These are phyloP conservation scores for Chaetoceros muelleri DNA, from an alignment of 108 stramenopile species.

Conservation along the genomic window DNA sequence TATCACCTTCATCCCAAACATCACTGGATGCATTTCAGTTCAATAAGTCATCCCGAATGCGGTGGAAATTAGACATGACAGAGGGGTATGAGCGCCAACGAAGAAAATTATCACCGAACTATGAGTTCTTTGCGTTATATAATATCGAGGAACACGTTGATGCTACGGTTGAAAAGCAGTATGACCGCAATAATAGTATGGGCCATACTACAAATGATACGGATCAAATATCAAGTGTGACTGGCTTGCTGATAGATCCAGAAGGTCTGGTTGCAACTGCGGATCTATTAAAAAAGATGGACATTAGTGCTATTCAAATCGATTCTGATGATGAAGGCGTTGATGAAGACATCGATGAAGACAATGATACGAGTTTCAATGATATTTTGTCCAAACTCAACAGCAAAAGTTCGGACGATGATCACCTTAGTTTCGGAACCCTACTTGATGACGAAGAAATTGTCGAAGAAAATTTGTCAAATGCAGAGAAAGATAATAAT, in stretches of 20 bases:
- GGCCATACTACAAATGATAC: neutral
- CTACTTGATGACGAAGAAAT: slow-evolving; percentile 1
- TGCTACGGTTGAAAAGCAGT: slow-evolving; percentile 6
- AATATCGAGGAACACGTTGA: slow-evolving; percentile 65
- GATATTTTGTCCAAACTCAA: too few relatives aligned
- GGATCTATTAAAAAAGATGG: neutral
- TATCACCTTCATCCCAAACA: too few relatives aligned
- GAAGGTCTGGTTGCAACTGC: slow-evolving; percentile 8
- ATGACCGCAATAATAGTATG: slow-evolving; percentile 6
- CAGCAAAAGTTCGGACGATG: neutral
- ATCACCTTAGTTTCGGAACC: neutral
- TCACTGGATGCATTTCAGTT: too few relatives aligned
- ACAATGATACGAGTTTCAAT: neutral
- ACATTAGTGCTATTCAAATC: neutral
- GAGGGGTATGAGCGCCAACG: slow-evolving; percentile 82
- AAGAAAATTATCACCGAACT: slow-evolving; percentile 74
- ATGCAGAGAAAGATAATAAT: neutral
- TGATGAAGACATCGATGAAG: neutral
- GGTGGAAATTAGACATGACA: slow-evolving; percentile 84
- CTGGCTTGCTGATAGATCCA: neutral
- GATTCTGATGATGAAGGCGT: neutral
- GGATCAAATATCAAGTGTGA: neutral
- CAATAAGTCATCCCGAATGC: slow-evolving; percentile 14
- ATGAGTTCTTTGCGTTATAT: slow-evolving; percentile 85
- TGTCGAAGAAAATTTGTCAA: slow-evolving; percentile 13